Conservation (phyloP, 2,329 filamentous ascomycete genomes). For the Volutella citrinella region DNA sequence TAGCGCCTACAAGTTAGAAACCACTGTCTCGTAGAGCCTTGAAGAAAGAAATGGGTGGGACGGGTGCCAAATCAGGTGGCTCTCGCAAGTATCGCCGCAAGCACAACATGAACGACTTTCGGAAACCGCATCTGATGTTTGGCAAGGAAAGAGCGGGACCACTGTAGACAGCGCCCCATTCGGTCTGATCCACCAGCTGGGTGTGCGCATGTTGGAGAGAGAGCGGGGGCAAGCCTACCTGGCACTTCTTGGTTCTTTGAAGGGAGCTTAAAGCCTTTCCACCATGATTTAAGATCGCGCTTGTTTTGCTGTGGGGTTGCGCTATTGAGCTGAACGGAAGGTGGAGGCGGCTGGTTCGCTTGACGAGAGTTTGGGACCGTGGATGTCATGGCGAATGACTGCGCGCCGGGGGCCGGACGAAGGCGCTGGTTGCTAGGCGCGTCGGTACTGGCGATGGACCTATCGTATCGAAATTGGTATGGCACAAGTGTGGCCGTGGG, state of each 20-base stretch:
- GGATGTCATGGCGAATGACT: constrained; percentile 32
- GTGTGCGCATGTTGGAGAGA: background rate
- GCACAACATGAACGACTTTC: too few species aligned
- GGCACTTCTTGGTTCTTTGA: constrained; percentile 53
- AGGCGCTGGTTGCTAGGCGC: constrained; percentile 8
- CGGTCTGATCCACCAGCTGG: background rate
- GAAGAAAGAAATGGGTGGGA: constrained; percentile 1
- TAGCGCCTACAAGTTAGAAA: constrained; percentile 27
- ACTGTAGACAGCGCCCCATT: too few species aligned
- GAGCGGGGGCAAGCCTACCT: constrained; percentile 39
- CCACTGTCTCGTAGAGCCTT: background rate
- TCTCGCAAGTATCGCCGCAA: too few species aligned
- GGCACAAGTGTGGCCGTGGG: background rate
- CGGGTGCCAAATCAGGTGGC: too few species aligned
- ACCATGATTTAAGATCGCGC: constrained; percentile 91
- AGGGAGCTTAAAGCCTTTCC: constrained; percentile 86
- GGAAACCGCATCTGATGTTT: too few species aligned
- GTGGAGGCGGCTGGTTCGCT: constrained; percentile 27
- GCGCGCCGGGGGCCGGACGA: constrained; percentile 11
- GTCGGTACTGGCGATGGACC: too few species aligned
- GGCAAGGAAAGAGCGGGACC: too few species aligned
- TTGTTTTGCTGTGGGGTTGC: constrained; percentile 71
- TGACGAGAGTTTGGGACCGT: constrained; percentile 31
- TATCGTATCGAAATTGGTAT: background rate
- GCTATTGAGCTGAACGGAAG: constrained; percentile 31